Evolutionary conservation across 768 basidiomycete species (phyloP), one percentile per base, ranked within the genome.

Genomic region (Phanerochaete sordida): DNA sequence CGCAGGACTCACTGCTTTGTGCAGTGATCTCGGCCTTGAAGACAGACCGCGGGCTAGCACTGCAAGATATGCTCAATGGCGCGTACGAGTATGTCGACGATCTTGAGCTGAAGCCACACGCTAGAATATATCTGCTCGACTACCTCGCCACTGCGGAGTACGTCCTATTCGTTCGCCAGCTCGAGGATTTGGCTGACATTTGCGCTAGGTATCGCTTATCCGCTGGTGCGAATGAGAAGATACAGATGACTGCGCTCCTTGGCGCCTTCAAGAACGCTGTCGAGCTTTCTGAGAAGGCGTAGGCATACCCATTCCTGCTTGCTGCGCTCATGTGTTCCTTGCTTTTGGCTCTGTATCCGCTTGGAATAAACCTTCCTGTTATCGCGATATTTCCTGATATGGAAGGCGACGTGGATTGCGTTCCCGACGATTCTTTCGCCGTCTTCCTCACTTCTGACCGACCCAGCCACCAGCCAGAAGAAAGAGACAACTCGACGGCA

Each of bases 141-240:
- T 86, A 94, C 64, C 74, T 99, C 23, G 95, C 95, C n/a, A 90
- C 88, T n/a, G 90, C 86, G 56, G 97, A 99, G 95, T 98, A 72
- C 70, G 92, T 79, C 1, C 16, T 39, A 47, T 19, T 37, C 23
- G 46, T 16, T 37, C 37, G 28, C 6, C 13, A 33, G 0, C 27
- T 50, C 2, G 37, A 16, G 31, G 15, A 15, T 51, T 35, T 35
- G 13, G 24, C 49, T 57, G n/a, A 24, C 19, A n/a, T n/a, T 21
- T 9, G 26, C 27, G 46, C 48, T 46, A 98, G 96, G 72, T 88
- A 98, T 72, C 85, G 96, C 47, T 74, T 98, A 8, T 93, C 95
- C 1, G 87, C 95, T 0, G 97, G 97, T 0, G 95, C 90, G 1
- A 95, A 77, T 64, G 97, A 99, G 73, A 98, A 94, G 69, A 86